Conservation (phyloP, 305 asterid species). For the Rubia balearica region DNA sequence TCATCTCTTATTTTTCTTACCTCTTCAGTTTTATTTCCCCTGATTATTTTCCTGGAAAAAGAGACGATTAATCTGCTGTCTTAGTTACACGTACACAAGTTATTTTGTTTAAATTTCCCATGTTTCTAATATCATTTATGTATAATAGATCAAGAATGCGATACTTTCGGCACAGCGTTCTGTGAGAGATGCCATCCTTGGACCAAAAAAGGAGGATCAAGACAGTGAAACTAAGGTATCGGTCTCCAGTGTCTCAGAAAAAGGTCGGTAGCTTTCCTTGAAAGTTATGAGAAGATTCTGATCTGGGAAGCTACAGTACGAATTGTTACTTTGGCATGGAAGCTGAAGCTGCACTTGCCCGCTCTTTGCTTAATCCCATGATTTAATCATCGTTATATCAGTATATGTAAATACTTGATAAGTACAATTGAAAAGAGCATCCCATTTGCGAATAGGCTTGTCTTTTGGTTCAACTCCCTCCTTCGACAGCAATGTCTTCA, state of each 20-base stretch:
- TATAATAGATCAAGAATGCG: conserved; percentile 53
- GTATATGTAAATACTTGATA: conserved; percentile 5
- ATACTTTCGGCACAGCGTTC: conserved; percentile 57
- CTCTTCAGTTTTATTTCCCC: neutral
- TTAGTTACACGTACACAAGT: neutral
- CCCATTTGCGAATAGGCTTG: neutral
- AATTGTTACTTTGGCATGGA: too few relatives aligned
- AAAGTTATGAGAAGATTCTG: neutral
- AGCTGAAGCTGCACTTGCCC: neutral
- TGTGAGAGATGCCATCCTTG: conserved; percentile 53
- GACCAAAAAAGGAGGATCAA: conserved; percentile 39
- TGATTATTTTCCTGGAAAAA: neutral
- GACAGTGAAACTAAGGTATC: conserved; percentile 29
- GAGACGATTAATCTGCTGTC: neutral
- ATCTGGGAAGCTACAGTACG: neutral
- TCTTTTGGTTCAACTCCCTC: neutral
- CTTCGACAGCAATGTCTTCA: neutral
- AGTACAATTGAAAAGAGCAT: neutral
- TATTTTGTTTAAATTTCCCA: neutral
- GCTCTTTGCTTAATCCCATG: neutral
- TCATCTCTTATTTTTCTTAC: neutral
- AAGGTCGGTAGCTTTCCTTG: conserved; percentile 30
- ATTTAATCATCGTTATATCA: neutral
- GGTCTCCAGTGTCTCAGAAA: conserved; percentile 36
- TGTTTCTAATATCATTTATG: conserved; percentile 8